Evolutionary conservation across 2,329 filamentous ascomycete species (phyloP).

Genomic region (Botryotinia globosa): DNA sequence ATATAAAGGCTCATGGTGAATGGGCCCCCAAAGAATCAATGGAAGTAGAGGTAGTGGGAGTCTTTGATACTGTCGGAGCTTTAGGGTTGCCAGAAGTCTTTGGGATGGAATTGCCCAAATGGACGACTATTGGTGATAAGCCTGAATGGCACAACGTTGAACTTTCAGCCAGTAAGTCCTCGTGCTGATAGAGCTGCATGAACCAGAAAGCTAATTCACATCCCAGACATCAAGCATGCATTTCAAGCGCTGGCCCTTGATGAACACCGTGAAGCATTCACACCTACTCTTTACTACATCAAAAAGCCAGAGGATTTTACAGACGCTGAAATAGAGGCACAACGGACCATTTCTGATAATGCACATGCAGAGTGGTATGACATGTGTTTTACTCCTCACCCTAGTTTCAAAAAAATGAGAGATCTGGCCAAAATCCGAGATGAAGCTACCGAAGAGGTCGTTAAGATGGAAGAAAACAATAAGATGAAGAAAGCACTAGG

Average conservation of each 20-base stretch:
- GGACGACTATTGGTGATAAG: not conserved
- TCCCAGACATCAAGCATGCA: constrained; percentile 43
- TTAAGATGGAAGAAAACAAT: not conserved
- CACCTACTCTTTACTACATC: constrained; percentile 40
- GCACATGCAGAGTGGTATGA: not conserved
- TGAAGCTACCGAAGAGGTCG: not conserved
- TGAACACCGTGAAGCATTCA: constrained; percentile 43
- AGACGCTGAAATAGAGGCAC: not conserved
- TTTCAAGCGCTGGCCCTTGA: constrained; percentile 51
- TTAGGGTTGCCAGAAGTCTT: constrained; percentile 11
- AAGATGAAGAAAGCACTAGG: constrained; percentile 27
- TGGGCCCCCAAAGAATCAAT: constrained; percentile 3
- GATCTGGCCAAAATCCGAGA: not conserved
- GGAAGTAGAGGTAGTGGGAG: constrained; percentile 24
- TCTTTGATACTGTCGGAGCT: constrained; percentile 26
- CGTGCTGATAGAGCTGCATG: not conserved
- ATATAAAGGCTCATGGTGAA: not conserved
- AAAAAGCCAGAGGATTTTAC: not conserved
- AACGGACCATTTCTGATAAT: not conserved
- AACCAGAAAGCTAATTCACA: not conserved
- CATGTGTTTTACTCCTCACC: not conserved
- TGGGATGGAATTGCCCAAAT: not conserved
- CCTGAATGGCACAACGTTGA: constrained; percentile 12
- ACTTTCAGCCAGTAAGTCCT: not conserved
- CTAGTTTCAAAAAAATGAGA: not conserved